Evolutionary conservation across 2,329 filamentous ascomycete genomes (phyloP).

Genomic region (Sporothrix humicola): DNA sequence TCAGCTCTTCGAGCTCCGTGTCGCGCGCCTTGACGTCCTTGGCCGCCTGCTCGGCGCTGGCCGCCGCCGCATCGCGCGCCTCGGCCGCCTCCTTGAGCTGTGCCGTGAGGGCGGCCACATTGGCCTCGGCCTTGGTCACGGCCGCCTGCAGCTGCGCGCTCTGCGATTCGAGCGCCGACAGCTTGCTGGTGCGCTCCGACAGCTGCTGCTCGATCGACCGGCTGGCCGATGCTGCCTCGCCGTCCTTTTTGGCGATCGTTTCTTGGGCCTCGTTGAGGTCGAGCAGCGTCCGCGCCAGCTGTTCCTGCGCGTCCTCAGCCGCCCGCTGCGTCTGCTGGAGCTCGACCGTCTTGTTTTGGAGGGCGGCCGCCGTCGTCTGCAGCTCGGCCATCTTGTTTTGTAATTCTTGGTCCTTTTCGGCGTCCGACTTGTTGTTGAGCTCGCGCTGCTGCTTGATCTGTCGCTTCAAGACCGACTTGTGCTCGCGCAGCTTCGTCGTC

Average conservation of each 20-base stretch:
- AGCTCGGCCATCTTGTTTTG: slow-evolving; percentile 63
- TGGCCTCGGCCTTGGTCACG: slow-evolving; percentile 48
- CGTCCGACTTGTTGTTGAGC: slow-evolving; percentile 85
- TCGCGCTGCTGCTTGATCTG: slow-evolving; percentile 96
- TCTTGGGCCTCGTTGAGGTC: slow-evolving; percentile 51
- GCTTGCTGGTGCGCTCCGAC: slow-evolving; percentile 42
- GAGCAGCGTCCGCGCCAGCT: slow-evolving; percentile 55
- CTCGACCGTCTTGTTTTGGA: slow-evolving; percentile 63
- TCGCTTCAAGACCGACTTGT: slow-evolving; percentile 85
- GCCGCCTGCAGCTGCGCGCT: slow-evolving; percentile 47
- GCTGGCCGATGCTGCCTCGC: slow-evolving; percentile 31
- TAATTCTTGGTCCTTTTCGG: slow-evolving; percentile 70
- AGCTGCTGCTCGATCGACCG: slow-evolving; percentile 39
- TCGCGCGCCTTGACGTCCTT: slow-evolving; percentile 57
- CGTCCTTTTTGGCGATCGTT: slow-evolving; percentile 36
- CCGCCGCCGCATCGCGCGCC: slow-evolving; percentile 42
- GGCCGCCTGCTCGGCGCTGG: slow-evolving; percentile 47
- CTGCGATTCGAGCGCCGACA: slow-evolving; percentile 44
- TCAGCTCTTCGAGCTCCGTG: slow-evolving; percentile 57
- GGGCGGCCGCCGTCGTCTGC: slow-evolving; percentile 64
- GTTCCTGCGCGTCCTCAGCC: slow-evolving; percentile 51
- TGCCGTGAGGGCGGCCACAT: slow-evolving; percentile 47
- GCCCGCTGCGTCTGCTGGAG: slow-evolving; percentile 50
- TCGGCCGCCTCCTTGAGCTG: slow-evolving; percentile 45
- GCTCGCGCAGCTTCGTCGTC: slow-evolving; percentile 78